Evolutionary conservation across 257 asterid genomes (phyloP).

Genomic region (Eustoma russellianum): DNA sequence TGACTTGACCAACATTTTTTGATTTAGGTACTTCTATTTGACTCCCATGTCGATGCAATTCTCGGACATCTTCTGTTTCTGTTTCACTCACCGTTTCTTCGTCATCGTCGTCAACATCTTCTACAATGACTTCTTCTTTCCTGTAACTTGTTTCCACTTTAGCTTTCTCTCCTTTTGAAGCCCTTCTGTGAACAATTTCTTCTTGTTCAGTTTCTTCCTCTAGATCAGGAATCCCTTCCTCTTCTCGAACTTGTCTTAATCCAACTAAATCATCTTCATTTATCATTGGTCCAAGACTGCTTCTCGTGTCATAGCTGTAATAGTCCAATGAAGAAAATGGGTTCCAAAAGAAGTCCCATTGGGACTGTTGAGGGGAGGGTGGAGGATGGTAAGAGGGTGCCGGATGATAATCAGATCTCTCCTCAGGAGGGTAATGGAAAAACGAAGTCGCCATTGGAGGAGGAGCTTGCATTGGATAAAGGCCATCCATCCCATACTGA

Average conservation of each 20-base stretch:
- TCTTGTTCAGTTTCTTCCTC: slow-evolving; percentile 91
- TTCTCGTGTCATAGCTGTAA: slow-evolving; percentile 58
- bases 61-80: slow-evolving; percentile 28
- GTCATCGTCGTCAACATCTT: slow-evolving; percentile 34
- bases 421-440: slow-evolving; percentile 52
- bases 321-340: slow-evolving; percentile 88
- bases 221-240: slow-evolving; percentile 83
- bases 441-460: slow-evolving; percentile 48
- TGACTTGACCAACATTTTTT: slow-evolving; percentile 44
- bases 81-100: slow-evolving; percentile 31
- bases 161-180: slow-evolving; percentile 22
- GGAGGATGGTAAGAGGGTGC: slow-evolving; percentile 52
- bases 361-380: slow-evolving; percentile 70
- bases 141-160: slow-evolving; percentile 20
- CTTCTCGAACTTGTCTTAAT: slow-evolving; percentile 66
- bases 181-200: slow-evolving; percentile 44
- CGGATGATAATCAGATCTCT: slow-evolving; percentile 29
- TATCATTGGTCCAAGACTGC: slow-evolving; percentile 29
- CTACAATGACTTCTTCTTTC: slow-evolving; percentile 61
- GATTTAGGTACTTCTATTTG: slow-evolving; percentile 49
- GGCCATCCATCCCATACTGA: slow-evolving; percentile 64
- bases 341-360: slow-evolving; percentile 98
- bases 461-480: slow-evolving; percentile 54
- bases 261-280: slow-evolving; percentile 60
- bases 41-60: slow-evolving; percentile 22